These are phyloP conservation scores for Amaranthus palmeri DNA, from an alignment of 148 eudicot genomes.

Conservation along the genomic window DNA sequence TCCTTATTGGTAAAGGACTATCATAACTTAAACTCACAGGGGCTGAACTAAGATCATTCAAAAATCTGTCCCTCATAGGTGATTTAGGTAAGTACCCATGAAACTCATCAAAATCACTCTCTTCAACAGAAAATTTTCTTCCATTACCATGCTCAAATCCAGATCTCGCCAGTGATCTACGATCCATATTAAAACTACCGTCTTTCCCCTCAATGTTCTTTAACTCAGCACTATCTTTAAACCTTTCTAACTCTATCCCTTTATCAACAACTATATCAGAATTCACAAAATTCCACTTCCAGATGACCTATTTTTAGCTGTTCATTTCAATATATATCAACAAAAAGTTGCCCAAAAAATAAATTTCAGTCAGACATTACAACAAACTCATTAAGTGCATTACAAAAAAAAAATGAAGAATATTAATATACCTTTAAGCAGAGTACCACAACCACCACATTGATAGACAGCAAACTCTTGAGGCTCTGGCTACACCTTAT, in stretches of 20 bases:
- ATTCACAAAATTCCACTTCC: slow-evolving; percentile 27
- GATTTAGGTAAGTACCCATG: slow-evolving; percentile 28
- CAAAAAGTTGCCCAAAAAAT: not conserved
- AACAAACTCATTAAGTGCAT: slow-evolving; percentile 15
- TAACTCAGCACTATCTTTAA: slow-evolving; percentile 13
- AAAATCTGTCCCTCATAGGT: slow-evolving; percentile 25
- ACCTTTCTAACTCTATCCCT: not conserved
- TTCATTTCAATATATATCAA: slow-evolving; percentile 20
- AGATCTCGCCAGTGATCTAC: slow-evolving; percentile 24
- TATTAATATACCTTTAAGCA: slow-evolving; percentile 54
- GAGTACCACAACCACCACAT: slow-evolving; percentile 87
- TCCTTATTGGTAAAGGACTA: slow-evolving; percentile 22
- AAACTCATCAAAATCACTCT: slow-evolving; percentile 16
- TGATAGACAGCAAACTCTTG: slow-evolving; percentile 59
- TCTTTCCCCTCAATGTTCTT: slow-evolving; percentile 19
- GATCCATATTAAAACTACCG: slow-evolving; percentile 14
- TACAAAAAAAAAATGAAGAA: not conserved
- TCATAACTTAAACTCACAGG: slow-evolving; percentile 10
- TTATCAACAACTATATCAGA: slow-evolving; percentile 12
- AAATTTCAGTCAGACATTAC: slow-evolving; percentile 16
- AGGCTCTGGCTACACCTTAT: slow-evolving; percentile 73
- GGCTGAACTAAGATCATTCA: slow-evolving; percentile 24
- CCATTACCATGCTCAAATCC: slow-evolving; percentile 17
- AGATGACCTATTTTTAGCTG: slow-evolving; percentile 44
- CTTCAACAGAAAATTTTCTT: slow-evolving; percentile 17